Base-by-base conservation (phyloP, 2,329 filamentous ascomycete species). In the Trichophyton mentagrophytes region DNA sequence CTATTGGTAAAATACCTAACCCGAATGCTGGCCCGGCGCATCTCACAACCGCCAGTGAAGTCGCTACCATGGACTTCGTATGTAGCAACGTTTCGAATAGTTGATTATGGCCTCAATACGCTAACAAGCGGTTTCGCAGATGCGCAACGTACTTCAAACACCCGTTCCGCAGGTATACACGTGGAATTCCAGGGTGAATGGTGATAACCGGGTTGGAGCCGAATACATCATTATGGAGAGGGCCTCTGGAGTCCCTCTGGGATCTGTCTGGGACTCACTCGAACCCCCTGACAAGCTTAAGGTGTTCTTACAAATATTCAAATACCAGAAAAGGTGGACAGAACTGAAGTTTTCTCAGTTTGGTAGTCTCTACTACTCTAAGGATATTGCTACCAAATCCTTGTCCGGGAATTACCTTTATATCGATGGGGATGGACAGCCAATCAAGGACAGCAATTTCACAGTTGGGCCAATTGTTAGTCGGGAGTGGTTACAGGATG, bases 381-480 rank as follows among this genome's bases (percentile, higher is more conserved):
- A 62, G 9, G 47, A 62, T 57, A 15, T 62, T 30, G 33, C 60
- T 20, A 25, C 20, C 1, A 49, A 57, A 27, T n/a, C 55, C 4
- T 30, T 8, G 33, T 17, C 58, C 7, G 25, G 30, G 17, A 58
- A 66, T 58, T 64, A 64, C 1, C 53, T 38, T 38, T 56, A 38
- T 17, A 36, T 36, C 25, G 15, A 56, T 38, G 8, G 36, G 20
- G 27, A 56, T 56, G 53, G 53, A 17, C 27, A 13, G 13, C n/a
- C 38, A 4, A 11, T 58, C 5, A 17, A 44, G 11, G 40, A 20
- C 61, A 40, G 20, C 46, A 46, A 58, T 33, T 77, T 74, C 63
- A 66, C 68, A 22, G 62, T 77, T 60, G 76, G 75, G 8, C 74
- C 71, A 4, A 68, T 70, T 20, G 69, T 67, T 56, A 69, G 67